phyloP scores from a whole-genome alignment of 2,329 filamentous ascomycete species.

The Lasiodiplodia citricola region DNA sequence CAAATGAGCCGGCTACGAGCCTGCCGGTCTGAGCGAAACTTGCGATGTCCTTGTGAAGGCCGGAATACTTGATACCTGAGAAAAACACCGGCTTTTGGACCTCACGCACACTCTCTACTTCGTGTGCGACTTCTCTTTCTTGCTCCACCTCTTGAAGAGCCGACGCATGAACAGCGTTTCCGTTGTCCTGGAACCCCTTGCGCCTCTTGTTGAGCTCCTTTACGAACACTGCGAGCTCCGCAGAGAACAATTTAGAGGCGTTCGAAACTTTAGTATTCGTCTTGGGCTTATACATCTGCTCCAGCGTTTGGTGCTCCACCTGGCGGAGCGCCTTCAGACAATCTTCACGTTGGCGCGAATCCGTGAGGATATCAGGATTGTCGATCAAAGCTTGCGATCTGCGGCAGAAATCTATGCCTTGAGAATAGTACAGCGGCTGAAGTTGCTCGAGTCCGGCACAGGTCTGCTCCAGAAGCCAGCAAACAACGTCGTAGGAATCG shows the following conservation, averaged over 20 bases:
- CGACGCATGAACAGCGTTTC: slow-evolving; percentile 53
- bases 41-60: slow-evolving; percentile 55
- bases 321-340: slow-evolving; percentile 57
- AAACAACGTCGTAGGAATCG: slow-evolving; percentile 59
- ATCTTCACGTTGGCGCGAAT: slow-evolving; percentile 39
- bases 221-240: not conserved
- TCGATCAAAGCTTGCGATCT: slow-evolving; percentile 57
- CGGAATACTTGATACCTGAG: slow-evolving; percentile 49
- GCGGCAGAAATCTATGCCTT: slow-evolving; percentile 66
- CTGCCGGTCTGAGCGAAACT: slow-evolving; percentile 54
- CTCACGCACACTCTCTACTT: slow-evolving; percentile 64
- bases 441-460: slow-evolving; percentile 65
- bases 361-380: slow-evolving; percentile 49
- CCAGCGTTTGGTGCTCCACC: slow-evolving; percentile 62
- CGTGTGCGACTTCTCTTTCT: slow-evolving; percentile 62
- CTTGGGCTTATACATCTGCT: slow-evolving; percentile 61
- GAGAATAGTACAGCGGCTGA: slow-evolving; percentile 62
- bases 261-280: not conserved
- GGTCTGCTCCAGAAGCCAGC: slow-evolving; percentile 69
- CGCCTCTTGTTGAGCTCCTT: slow-evolving; percentile 43
- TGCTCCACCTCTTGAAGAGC: slow-evolving; percentile 64
- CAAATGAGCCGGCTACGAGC: slow-evolving; percentile 32
- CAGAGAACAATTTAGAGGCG: slow-evolving; percentile 27
- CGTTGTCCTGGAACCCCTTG: slow-evolving; percentile 50
- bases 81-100: slow-evolving; percentile 55